Percentiles rank a stretch among this genome's conserved stretches.
Evolutionary conservation across 768 basidiomycete species (phyloP).

Genomic region (Suillus paluster): DNA sequence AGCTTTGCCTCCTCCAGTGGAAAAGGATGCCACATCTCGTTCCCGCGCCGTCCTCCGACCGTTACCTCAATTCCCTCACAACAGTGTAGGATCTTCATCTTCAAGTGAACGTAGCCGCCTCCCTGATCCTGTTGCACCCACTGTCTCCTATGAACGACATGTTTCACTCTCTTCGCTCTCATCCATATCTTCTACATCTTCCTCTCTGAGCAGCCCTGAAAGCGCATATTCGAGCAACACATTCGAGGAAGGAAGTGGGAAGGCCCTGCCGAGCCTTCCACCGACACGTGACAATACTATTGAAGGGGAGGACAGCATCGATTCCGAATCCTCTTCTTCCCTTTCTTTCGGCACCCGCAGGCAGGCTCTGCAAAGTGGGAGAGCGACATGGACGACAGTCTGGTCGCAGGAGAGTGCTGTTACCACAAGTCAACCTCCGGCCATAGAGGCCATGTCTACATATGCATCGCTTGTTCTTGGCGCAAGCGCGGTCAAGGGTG

Average conservation of each 20-base stretch:
- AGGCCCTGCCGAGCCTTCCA: constrained; percentile 16
- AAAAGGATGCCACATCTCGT: constrained; percentile 5
- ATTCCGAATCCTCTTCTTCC: neutral
- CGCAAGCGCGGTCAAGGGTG: neutral
- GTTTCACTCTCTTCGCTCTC: neutral
- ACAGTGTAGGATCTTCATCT: neutral
- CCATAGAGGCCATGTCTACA: constrained; percentile 13
- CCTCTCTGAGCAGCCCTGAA: constrained; percentile 1
- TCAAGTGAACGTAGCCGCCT: neutral
- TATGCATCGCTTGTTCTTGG: constrained; percentile 3
- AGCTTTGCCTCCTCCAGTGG: constrained; percentile 9
- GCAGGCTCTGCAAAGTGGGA: constrained; percentile 11
- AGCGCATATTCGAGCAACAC: constrained; percentile 11
- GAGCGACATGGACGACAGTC: constrained; percentile 21
- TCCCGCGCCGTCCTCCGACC: constrained; percentile 6
- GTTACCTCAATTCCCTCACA: constrained; percentile 14
- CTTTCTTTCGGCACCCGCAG: neutral
- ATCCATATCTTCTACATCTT: constrained; percentile 1
- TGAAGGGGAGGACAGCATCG: constrained; percentile 7
- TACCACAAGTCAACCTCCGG: constrained; percentile 35
- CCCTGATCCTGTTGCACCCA: neutral
- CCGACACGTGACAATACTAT: neutral
- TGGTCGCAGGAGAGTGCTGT: constrained; percentile 47
- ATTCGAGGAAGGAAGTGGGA: constrained; percentile 7
- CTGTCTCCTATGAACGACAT: neutral